Evolutionary conservation across 2,329 filamentous ascomycete species (phyloP), one percentile per base, ranked within the genome.

Genomic region (Sporothrix brunneoviolacea): DNA sequence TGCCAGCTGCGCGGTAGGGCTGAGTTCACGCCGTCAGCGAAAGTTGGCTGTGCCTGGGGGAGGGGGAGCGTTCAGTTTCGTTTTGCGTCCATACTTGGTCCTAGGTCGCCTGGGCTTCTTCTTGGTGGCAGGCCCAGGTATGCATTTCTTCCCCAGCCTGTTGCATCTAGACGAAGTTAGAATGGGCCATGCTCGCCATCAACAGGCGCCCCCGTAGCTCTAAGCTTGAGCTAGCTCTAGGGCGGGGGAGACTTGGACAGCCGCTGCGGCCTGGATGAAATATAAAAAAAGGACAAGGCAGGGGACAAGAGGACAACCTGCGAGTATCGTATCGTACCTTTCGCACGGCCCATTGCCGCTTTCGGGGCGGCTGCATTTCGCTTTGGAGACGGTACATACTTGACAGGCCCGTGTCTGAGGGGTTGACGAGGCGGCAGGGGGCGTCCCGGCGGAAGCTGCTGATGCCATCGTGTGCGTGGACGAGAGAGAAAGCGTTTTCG

Each of bases 51-150:
- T n/a, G n/a, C n/a, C n/a, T n/a, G n/a, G n/a, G n/a, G n/a, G n/a
- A n/a, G n/a, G n/a, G n/a, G n/a, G n/a, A n/a, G n/a, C n/a, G n/a
- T n/a, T n/a, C n/a, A n/a, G n/a, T n/a, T n/a, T n/a, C n/a, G n/a
- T n/a, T n/a, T n/a, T n/a, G n/a, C n/a, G n/a, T 41, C 21, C 38
- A 41, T 41, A 41, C 38, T 27, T 41, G 13, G 38, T 41, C 38
- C 38, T 41, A 8, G 38, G 38, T 7, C 38, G 38, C 10, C 38
- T 24, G 16, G 21, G 13, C 38, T 41, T 24, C 38, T 41, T 41
- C 38, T 41, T 28, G 8, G 38, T 13, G 13, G 38, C 9, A 5
- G 38, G 21, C 21, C 21, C 21, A 9, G 38, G 38, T 27, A 41
- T 27, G 13, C 38, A 41, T 27, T 15, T 41, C 16, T 28, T 41